Base-by-base conservation (phyloP, 2,329 filamentous ascomycete genomes). In the Aspergillus sp. region DNA sequence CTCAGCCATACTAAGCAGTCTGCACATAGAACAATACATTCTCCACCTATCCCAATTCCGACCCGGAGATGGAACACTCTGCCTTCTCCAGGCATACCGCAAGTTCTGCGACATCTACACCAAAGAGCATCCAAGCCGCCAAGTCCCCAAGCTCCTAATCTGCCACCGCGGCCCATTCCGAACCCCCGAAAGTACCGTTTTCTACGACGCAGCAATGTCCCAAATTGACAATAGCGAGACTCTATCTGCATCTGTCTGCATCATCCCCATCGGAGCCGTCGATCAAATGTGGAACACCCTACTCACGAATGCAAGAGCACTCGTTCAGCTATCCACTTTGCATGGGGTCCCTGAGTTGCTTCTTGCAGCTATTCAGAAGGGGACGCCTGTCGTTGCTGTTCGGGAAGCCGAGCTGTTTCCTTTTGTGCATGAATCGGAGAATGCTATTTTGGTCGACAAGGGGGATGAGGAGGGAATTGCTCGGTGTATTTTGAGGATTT, bases 91-190 rank as follows among this genome's bases (percentile, higher is more conserved):
- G 39, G 48, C 56, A 8, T 62, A 62, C 21, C 25, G 51, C 2
- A 48, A 19, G 1, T 62, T 59, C 38, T 55, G 36, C 25, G 47
- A 42, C n/a, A 7, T 19, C 7, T 55, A n/a, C 17, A 25, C 8
- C 41, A 17, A 32, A 11, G 23, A 49, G 7, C 10, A 19, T 27
- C 57, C 53, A 5, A 47, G 49, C 13, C 83, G 92, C 58, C 79
- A 83, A 1, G 89, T 89, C 0, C 90, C 71, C 1, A 74, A 93
- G 72, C 83, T 94, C 2, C 84, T 91, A 42, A 84, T 94, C 8
- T 89, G 88, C 51, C 89, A 90, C 25, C 90, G 92, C 70, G 86
- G 88, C 41, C 90, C 89, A 0, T 83, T 92, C 62, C 90, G 92
- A 66, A 90, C 92, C 64, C 90, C 90, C 0, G 90, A 93, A 66